Evolutionary conservation across 2,329 filamentous ascomycete species (phyloP), one percentile per base, ranked within the genome.

Genomic region (Tolypocladium ovalisporum): DNA sequence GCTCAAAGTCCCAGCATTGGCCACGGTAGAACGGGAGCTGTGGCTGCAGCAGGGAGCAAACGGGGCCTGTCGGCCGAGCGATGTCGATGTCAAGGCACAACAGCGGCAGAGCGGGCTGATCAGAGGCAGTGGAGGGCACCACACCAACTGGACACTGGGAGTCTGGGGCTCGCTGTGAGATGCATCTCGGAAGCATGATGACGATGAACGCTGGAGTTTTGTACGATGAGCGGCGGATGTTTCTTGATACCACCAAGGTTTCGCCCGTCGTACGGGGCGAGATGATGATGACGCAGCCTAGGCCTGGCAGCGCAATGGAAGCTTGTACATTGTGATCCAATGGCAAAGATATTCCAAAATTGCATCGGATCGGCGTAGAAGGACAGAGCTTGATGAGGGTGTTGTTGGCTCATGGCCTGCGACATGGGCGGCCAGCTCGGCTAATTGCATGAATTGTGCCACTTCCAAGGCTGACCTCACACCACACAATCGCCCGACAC

Each of bases 21-120:
- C 86, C 2, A 81, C 85, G 35, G 75, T 92, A 24, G 88, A 91
- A 61, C 77, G 85, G 32, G 89, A 93, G 8, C 75, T 82, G 37
- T 93, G 89, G 79, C 68, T 85, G 52, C 83, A 84, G 62, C 80
- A 89, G 61, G 89, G 89, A 1, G 72, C 81, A 27, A 73, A 75
- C 22, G 86, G 86, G 3, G 86, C 86, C 1, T 81, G 76, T 22
- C 78, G 78, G 52, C 77, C 83, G 1, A 76, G 70, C 51, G 86
- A 89, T 17, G 76, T 86, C 4, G 82, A 85, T 59, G 65, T 78
- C 47, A 82, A 81, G 69, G 72, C 75, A 2, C 78, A 79, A 56
- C 81, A 85, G 61, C 77, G 85, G 58, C 84, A 88, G 68, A 88
- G 85, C 65, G 77, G 79, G 19, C 65, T 84, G 61, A 66, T 69